Conservation (phyloP, 1,139 yeast species). For the Scheffersomyces quercinus region DNA sequence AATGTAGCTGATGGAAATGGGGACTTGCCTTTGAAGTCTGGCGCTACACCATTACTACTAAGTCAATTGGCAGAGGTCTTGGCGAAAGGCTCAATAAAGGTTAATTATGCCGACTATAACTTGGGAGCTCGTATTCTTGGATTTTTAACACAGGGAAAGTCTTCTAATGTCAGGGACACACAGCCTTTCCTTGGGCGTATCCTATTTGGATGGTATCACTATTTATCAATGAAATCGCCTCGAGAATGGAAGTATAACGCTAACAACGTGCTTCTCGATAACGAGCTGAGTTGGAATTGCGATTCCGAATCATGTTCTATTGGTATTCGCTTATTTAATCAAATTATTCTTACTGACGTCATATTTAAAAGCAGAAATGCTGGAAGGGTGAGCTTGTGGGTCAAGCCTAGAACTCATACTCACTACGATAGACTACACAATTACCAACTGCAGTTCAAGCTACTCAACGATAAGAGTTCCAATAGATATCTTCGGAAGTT, state of each 20-base stretch:
- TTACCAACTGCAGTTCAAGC: background rate
- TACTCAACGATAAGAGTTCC: slow-evolving; percentile 1
- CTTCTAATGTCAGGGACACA: slow-evolving; percentile 13
- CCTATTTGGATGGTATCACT: slow-evolving; percentile 46
- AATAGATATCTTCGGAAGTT: slow-evolving; percentile 34
- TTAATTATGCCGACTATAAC: slow-evolving; percentile 45
- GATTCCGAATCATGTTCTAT: slow-evolving; percentile 28
- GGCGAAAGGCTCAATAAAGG: slow-evolving; percentile 36
- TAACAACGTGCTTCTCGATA: slow-evolving; percentile 39
- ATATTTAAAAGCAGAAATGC: slow-evolving; percentile 22
- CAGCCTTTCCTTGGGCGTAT: slow-evolving; percentile 12
- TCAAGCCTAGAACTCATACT: background rate
- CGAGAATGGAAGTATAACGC: slow-evolving; percentile 38
- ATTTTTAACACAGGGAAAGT: slow-evolving; percentile 28
- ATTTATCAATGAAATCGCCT: slow-evolving; percentile 25
- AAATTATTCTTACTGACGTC: slow-evolving; percentile 40
- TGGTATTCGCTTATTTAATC: slow-evolving; percentile 36
- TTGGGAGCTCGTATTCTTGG: slow-evolving; percentile 45
- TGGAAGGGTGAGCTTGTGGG: background rate
- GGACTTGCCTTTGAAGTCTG: background rate
- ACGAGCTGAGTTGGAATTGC: slow-evolving; percentile 38
- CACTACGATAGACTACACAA: background rate
- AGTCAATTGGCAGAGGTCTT: slow-evolving; percentile 29
- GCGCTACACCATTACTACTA: background rate
- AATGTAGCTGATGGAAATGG: slow-evolving; percentile 7